Evolutionary conservation across 768 basidiomycete species (phyloP), one percentile per base, ranked within the genome.

Genomic region (Pulveroboletus sp.): DNA sequence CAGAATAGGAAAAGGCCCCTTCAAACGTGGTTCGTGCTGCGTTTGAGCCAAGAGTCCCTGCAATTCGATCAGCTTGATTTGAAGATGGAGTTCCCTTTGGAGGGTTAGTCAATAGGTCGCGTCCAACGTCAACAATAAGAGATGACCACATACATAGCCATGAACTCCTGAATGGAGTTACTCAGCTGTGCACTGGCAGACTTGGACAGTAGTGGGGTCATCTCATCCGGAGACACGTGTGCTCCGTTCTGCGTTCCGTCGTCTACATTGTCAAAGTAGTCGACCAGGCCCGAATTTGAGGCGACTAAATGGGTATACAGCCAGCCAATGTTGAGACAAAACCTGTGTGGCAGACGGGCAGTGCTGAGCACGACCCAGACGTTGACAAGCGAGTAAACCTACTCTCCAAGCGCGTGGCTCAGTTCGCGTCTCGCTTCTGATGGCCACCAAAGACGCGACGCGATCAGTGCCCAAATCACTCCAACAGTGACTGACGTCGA

Each of bases 391-490:
- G 1, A n/a, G 11, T 0, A 21, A 4, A 47, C 83, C 55, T 50
- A 95, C 92, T 98, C 93, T 71, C 91, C 86, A 6, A 98, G 75
- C 0, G 82, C 85, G 53, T 82, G 84, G 41, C 85, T 82, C 5
- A 99, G 73, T 67, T 98, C 95, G 36, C 88, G 74, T 40, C 95
- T 74, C 0, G 96, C 96, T 61, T 96, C 94, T 8, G 89, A 81
- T 1, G 96, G 96, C 95, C 94, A 98, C 89, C 93, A 93, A 55
- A 86, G 86, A 41, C 91, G 75, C 5, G 90, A 93, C 18, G 96
- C 83, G 43, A 97, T 69, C 3, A 85, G 79, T 0, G 93, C 93
- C 89, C 90, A 98, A 1, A 94, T 63, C 3, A 93, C 90, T 8
- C 95, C 96, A 7, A 79, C 77, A 0, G 78, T 86, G 17, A 99